Conservation (phyloP, 2,329 filamentous ascomycete genomes). For the Dryadomyces quercus-mongolicae region DNA sequence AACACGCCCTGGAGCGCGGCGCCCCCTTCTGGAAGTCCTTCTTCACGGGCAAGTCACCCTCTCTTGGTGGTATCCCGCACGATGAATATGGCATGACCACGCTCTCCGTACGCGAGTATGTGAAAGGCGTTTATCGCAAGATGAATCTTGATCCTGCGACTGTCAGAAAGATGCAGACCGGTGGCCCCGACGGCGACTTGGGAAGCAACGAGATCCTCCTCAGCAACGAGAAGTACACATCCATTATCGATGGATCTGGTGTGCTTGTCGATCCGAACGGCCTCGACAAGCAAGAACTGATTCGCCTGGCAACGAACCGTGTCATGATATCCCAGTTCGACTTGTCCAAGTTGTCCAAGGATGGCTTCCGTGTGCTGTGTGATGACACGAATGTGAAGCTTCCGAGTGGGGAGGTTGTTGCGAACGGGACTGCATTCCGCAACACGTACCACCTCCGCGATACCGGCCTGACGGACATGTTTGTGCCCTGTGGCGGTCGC, state of each 20-base stretch:
- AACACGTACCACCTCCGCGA: constrained; percentile 92
- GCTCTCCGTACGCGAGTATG: constrained; percentile 87
- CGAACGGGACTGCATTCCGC: constrained; percentile 90
- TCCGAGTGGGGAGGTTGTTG: constrained; percentile 72
- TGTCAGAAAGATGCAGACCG: constrained; percentile 92
- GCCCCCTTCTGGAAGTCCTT: constrained; percentile 99
- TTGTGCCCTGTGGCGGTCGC: constrained; percentile 92
- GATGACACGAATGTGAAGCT: constrained; percentile 85
- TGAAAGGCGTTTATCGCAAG: constrained; percentile 95
- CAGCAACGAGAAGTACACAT: constrained; percentile 88
- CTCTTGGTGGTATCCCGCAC: constrained; percentile 91
- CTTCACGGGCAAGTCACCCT: constrained; percentile 97
- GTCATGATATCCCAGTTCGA: constrained; percentile 88
- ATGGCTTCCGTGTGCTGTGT: constrained; percentile 84
- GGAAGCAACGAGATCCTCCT: constrained; percentile 97
- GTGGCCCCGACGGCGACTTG: constrained; percentile 90
- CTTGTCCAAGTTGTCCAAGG: constrained; percentile 66
- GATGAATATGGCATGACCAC: constrained; percentile 97
- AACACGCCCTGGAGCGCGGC: constrained; percentile 75
- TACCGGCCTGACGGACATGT: constrained; percentile 66
- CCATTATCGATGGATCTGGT: constrained; percentile 92
- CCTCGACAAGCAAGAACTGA: constrained; percentile 70
- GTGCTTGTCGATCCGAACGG: constrained; percentile 90
- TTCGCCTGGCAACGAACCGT: constrained; percentile 73
- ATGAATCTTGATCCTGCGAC: constrained; percentile 74